A percentile compares a stretch with the other conserved stretches of the same genome.
These are phyloP conservation scores for Hyaloscypha finlandica DNA, from an alignment of 495 filamentous ascomycete genomes.

Conservation along the genomic window DNA sequence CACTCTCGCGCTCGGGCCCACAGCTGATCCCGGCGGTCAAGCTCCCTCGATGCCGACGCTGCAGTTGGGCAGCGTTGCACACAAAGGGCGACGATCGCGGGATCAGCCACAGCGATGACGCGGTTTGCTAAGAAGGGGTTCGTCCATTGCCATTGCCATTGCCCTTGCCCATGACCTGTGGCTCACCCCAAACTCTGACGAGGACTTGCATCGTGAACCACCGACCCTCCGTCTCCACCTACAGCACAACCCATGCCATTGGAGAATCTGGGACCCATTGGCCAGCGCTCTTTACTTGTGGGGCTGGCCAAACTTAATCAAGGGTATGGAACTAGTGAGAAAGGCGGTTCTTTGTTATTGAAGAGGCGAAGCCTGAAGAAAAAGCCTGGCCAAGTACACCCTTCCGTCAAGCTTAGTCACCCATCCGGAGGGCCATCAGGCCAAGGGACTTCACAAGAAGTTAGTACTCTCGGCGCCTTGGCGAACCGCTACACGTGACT, in stretches of 20 bases:
- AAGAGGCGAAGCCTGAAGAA: too few species aligned
- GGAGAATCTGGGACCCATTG: not conserved
- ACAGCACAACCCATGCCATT: not conserved
- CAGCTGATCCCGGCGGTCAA: not conserved
- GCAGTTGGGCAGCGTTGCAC: not conserved
- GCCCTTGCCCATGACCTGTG: not conserved
- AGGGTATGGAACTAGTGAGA: too few species aligned
- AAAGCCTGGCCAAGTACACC: too few species aligned
- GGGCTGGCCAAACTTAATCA: too few species aligned
- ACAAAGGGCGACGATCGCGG: conserved; percentile 7
- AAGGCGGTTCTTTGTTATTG: too few species aligned
- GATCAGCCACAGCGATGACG: conserved; percentile 22
- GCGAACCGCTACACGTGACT: too few species aligned
- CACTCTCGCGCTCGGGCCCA: not conserved
- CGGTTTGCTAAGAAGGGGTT: not conserved
- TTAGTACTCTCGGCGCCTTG: too few species aligned
- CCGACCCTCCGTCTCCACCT: not conserved
- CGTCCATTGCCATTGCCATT: not conserved
- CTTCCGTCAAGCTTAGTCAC: too few species aligned
- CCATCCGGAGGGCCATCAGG: too few species aligned
- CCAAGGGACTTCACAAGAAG: too few species aligned
- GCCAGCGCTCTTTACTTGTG: not conserved
- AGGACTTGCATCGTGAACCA: not conserved
- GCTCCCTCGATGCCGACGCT: not conserved
- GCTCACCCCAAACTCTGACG: conserved; percentile 1